phyloP scores from a whole-genome alignment of 371 early-diverging fungal genomes.

The Dichotomocladium elegans region DNA sequence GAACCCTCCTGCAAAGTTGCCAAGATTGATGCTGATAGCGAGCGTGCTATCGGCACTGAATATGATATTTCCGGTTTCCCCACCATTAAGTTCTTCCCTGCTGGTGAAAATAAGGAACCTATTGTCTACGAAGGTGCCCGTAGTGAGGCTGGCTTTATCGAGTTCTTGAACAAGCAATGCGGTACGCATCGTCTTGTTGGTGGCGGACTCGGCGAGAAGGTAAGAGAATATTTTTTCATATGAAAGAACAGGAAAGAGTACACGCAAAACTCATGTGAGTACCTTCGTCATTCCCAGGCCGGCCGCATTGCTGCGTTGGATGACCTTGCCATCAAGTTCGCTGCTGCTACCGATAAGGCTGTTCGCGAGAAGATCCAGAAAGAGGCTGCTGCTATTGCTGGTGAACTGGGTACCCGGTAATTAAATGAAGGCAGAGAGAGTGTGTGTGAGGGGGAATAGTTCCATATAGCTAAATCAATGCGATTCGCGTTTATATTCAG shows the following conservation, averaged over 20 bases:
- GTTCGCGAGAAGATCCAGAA: constrained; percentile 32
- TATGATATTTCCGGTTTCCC: constrained; percentile 79
- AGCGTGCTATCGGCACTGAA: constrained; percentile 48
- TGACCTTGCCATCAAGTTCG: constrained; percentile 60
- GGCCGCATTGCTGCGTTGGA: constrained; percentile 74
- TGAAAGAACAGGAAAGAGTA: too few species aligned
- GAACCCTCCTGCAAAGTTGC: constrained; percentile 72
- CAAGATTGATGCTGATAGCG: constrained; percentile 83
- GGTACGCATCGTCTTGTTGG: constrained; percentile 79
- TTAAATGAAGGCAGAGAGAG: too few species aligned
- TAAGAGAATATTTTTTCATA: too few species aligned
- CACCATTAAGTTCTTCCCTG: constrained; percentile 85
- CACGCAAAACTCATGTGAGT: too few species aligned
- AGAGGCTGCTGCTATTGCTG: constrained; percentile 33
- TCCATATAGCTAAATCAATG: not conserved
- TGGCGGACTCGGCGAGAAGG: constrained; percentile 62
- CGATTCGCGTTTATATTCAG: not conserved
- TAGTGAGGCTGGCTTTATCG: constrained; percentile 76
- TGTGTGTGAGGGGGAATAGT: not conserved
- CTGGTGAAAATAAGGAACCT: constrained; percentile 61
- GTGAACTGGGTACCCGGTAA: constrained; percentile 22
- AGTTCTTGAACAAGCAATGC: constrained; percentile 86
- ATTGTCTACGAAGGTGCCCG: constrained; percentile 77
- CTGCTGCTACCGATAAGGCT: constrained; percentile 34
- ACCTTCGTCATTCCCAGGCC: constrained; percentile 49